Base-by-base conservation (phyloP, 768 basidiomycete species). In the Phlebiopsis gigantea region DNA sequence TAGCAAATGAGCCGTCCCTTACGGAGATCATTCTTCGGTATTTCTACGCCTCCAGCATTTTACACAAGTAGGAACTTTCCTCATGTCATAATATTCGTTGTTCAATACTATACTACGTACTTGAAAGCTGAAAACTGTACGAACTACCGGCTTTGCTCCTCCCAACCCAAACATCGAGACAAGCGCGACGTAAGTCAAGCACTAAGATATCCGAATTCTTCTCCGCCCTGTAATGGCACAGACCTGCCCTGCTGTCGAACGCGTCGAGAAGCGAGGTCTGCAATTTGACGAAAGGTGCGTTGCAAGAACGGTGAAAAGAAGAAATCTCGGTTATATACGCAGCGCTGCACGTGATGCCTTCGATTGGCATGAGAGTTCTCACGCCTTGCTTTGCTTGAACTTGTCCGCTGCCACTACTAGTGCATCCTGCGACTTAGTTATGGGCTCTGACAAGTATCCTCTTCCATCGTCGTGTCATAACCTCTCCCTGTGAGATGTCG, bases 211-310 rank as follows among this genome's bases (percentile, higher is more conserved):
- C 65, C 65, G 49, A 56, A 48, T 63, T 51, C 15, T 25, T 66
- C 17, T 66, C 61, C 65, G 65, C 65, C 61, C 63, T 63, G 62
- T 61, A 60, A 58, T 63, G 65, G 65, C 65, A 65, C 65, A 66
- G 60, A 63, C 61, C 57, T 34, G 58, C 65, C 62, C 42, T 51
- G 30, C 31, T 54, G 34, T 43, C 46, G 61, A 57, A 46, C 5
- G 47, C 34, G 43, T 53, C 29, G 54, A 17, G 50, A 53, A 51
- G 58, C 53, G 31, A 59, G 58, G 61, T 57, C 62, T 65, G 65
- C 59, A 66, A 66, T 66, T 66, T 65, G 65, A 66, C 65, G 53
- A 58, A 60, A 65, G 62, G 64, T 65, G 64, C 64, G 64, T 63
- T 57, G 55, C n/a, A n/a, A 39, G 43, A 43, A 60, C 26, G 50